Conservation (phyloP, 805 yeast species). For the Soucietia sequanensis region DNA sequence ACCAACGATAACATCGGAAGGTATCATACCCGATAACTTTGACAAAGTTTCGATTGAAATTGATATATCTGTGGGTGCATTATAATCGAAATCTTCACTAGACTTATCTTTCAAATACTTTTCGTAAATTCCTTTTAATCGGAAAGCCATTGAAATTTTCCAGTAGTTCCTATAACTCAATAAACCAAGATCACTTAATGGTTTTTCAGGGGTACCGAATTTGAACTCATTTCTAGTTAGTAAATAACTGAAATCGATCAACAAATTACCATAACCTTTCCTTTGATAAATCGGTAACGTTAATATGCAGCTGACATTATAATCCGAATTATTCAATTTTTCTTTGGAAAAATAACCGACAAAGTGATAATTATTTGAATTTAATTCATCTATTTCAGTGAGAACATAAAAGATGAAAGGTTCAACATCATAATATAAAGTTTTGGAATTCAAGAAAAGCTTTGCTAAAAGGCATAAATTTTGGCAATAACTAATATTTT, state of each 20-base stretch:
- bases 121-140: constrained; percentile 29
- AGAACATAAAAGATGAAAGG: constrained; percentile 89
- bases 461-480: constrained; percentile 88
- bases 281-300: constrained; percentile 87
- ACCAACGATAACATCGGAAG: constrained; percentile 84
- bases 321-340: constrained; percentile 67
- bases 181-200: constrained; percentile 82
- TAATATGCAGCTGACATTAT: constrained; percentile 86
- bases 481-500: constrained; percentile 79
- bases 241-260: constrained; percentile 87
- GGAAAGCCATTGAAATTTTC: constrained; percentile 63
- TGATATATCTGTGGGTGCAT: constrained; percentile 7
- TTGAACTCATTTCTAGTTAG: constrained; percentile 72
- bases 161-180: constrained; percentile 85
- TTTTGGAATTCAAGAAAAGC: constrained; percentile 84
- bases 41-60: constrained; percentile 63
- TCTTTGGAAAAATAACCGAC: constrained; percentile 96
- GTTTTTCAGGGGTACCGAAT: constrained; percentile 94
- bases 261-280: constrained; percentile 82
- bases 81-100: too few relatives aligned
- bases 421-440: constrained; percentile 91
- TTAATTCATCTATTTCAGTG: constrained; percentile 57
- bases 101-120: constrained; percentile 10
- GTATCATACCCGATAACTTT: constrained; percentile 76
- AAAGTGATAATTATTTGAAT: constrained; percentile 57